Evolutionary conservation across 768 basidiomycete species (phyloP).

Genomic region (Russula brevipes): DNA sequence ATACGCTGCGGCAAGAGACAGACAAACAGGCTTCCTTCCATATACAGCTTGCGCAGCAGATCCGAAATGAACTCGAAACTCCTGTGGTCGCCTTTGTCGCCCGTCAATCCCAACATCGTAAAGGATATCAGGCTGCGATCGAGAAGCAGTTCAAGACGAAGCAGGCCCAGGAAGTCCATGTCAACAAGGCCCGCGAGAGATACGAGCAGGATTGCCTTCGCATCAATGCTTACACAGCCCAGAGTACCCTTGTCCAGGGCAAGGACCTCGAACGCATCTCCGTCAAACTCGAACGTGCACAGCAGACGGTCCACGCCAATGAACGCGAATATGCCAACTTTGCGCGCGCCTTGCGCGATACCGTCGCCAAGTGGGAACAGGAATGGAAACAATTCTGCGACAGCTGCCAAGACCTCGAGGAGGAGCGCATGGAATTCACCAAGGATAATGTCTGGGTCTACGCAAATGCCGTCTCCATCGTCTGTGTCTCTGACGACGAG

Average conservation of each 20-base stretch:
- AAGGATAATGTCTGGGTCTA: conserved; percentile 96
- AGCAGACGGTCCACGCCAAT: conserved; percentile 84
- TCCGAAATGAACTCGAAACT: conserved; percentile 71
- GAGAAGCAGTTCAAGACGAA: conserved; percentile 92
- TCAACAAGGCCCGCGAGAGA: conserved; percentile 84
- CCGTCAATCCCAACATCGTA: conserved; percentile 68
- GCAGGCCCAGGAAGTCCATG: conserved; percentile 79
- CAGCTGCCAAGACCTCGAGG: conserved; percentile 91
- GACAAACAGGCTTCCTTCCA: conserved; percentile 77
- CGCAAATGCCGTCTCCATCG: conserved; percentile 92
- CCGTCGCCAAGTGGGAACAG: conserved; percentile 79
- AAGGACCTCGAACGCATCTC: conserved; percentile 89
- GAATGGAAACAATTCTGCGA: conserved; percentile 96
- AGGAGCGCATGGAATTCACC: conserved; percentile 88
- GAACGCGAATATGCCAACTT: conserved; percentile 93
- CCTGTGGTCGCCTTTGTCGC: conserved; percentile 54
- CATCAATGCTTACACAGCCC: conserved; percentile 92
- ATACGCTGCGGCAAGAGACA: conserved; percentile 76
- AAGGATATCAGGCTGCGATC: conserved; percentile 63
- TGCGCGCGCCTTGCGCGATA: conserved; percentile 71
- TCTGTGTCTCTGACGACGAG: conserved; percentile 95
- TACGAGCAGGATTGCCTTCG: conserved; percentile 90
- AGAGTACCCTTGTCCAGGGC: conserved; percentile 86
- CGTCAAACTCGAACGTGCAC: conserved; percentile 79
- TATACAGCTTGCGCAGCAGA: conserved; percentile 63